phyloP scores from a whole-genome alignment of 176 grass and related monocot genomes.

The Neostapfia colusana region DNA sequence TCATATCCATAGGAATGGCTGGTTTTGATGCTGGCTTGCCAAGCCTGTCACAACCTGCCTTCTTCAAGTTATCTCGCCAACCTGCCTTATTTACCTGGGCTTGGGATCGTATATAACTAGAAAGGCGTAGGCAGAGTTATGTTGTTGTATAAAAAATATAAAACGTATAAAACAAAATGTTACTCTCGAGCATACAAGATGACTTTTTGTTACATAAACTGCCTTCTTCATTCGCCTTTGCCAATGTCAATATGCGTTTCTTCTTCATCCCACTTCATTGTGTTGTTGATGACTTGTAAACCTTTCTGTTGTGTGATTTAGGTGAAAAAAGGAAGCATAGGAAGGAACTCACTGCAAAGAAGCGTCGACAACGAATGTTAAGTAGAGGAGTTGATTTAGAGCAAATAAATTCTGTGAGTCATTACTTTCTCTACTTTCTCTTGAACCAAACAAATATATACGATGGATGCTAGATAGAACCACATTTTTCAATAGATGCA shows the following conservation, averaged over 20 bases:
- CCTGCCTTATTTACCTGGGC: too few relatives aligned
- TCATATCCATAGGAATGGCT: too few relatives aligned
- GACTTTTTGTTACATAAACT: background rate
- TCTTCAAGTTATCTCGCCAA: too few relatives aligned
- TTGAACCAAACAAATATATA: background rate
- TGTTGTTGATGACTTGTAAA: background rate
- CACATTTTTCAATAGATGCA: too few relatives aligned
- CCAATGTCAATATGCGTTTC: background rate
- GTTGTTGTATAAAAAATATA: too few relatives aligned
- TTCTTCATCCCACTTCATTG: background rate
- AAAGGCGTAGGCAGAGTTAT: too few relatives aligned
- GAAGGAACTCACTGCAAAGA: conserved; percentile 86
- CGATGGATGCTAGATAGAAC: too few relatives aligned
- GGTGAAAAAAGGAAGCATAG: conserved; percentile 87
- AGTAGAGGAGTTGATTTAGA: conserved; percentile 86
- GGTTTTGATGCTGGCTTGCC: too few relatives aligned
- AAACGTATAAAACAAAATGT: too few relatives aligned
- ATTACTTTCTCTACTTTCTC: conserved; percentile 20
- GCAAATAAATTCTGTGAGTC: conserved; percentile 86
- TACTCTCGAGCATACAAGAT: background rate
- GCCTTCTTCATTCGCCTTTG: background rate
- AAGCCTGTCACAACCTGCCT: too few relatives aligned
- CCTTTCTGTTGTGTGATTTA: conserved; percentile 39
- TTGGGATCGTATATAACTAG: too few relatives aligned
- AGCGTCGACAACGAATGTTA: conserved; percentile 76